A percentile compares a stretch with the other conserved stretches of the same genome.
Evolutionary conservation across 83 land plant species (phyloP).

Genomic region (Thuja plicata): DNA sequence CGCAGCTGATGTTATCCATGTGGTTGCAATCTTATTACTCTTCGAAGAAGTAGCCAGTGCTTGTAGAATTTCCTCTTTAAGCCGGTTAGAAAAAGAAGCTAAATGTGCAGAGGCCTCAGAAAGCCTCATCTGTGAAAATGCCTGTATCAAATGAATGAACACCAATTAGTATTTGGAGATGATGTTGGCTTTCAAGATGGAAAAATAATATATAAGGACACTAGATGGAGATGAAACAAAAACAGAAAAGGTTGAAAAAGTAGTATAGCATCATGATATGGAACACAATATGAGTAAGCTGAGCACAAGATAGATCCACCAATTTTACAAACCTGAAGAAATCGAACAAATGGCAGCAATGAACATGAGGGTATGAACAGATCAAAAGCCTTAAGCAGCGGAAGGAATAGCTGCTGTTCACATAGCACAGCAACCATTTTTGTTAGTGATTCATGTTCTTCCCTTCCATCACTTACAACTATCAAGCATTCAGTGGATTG

Average conservation of each 20-base stretch:
- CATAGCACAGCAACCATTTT: slow-evolving; percentile 92
- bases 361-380: slow-evolving; percentile 91
- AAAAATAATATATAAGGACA: not conserved
- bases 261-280: not conserved
- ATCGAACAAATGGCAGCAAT: slow-evolving; percentile 85
- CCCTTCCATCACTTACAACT: slow-evolving; percentile 32
- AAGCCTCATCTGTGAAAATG: slow-evolving; percentile 94
- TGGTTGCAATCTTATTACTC: slow-evolving; percentile 37
- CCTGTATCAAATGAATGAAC: slow-evolving; percentile 44
- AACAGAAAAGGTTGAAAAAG: not conserved
- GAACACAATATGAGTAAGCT: not conserved
- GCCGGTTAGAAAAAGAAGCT: slow-evolving; percentile 69
- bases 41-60: slow-evolving; percentile 24
- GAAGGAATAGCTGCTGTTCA: slow-evolving; percentile 86
- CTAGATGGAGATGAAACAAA: not conserved
- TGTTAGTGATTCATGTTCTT: slow-evolving; percentile 65
- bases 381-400: slow-evolving; percentile 94
- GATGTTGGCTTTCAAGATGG: not conserved
- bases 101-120: slow-evolving; percentile 94
- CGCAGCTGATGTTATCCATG: slow-evolving; percentile 84
- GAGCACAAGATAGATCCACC: not conserved
- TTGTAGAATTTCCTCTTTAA: slow-evolving; percentile 72
- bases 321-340: slow-evolving; percentile 74
- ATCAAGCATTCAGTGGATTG: slow-evolving; percentile 17
- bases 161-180: not conserved